Conservation (phyloP, 1,284 basidiomycete species). For the Serendipita sp. region DNA sequence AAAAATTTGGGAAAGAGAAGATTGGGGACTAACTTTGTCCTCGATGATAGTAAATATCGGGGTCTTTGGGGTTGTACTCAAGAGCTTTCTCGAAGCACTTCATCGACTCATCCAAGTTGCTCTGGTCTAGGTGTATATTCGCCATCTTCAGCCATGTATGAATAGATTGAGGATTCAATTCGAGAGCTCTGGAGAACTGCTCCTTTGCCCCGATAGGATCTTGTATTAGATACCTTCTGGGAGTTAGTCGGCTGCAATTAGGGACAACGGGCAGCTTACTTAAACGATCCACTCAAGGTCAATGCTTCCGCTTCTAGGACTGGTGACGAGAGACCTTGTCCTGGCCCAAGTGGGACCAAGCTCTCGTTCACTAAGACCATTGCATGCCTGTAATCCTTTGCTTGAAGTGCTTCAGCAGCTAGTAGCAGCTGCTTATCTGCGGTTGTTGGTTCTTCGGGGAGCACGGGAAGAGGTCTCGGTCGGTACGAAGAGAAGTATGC, state of each 20-base stretch:
- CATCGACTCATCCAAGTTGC: slow-evolving; percentile 68
- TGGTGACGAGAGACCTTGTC: slow-evolving; percentile 74
- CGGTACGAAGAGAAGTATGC: slow-evolving; percentile 98
- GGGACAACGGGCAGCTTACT: slow-evolving; percentile 28
- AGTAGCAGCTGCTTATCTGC: slow-evolving; percentile 79
- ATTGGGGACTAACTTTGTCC: slow-evolving; percentile 56
- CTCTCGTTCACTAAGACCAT: slow-evolving; percentile 74
- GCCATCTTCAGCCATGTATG: slow-evolving; percentile 97
- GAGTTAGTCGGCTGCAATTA: background rate
- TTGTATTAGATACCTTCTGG: slow-evolving; percentile 69
- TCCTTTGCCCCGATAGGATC: slow-evolving; percentile 75
- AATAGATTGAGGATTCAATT: slow-evolving; percentile 61
- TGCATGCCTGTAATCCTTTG: slow-evolving; percentile 78
- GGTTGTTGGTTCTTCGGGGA: slow-evolving; percentile 62
- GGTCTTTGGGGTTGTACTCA: slow-evolving; percentile 68
- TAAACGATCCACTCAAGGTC: slow-evolving; percentile 93
- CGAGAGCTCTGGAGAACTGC: slow-evolving; percentile 71
- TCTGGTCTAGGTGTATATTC: slow-evolving; percentile 94
- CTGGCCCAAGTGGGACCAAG: slow-evolving; percentile 27
- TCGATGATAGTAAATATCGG: slow-evolving; percentile 98
- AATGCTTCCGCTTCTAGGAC: slow-evolving; percentile 73
- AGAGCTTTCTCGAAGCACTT: slow-evolving; percentile 87
- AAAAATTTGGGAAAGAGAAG: background rate
- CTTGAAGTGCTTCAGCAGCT: slow-evolving; percentile 72
- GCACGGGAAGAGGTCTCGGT: slow-evolving; percentile 50